phyloP scores from a whole-genome alignment of 1,284 basidiomycete species.

The Pholiota adiposa region DNA sequence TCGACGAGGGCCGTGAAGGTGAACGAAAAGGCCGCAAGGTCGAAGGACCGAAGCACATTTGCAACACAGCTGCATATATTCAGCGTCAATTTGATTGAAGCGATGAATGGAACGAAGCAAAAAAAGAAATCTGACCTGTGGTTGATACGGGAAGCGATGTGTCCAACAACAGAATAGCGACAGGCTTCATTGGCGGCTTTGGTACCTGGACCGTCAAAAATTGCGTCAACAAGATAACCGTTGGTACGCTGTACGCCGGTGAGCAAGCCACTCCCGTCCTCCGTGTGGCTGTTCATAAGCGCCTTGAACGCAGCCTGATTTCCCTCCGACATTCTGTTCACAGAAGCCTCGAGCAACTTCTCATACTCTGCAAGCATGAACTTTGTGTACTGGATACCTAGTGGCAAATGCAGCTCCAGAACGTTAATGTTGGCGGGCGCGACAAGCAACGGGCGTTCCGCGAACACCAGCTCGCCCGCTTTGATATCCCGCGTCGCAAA shows the following conservation, averaged over 20 bases:
- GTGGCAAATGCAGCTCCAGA: background rate
- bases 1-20: conserved; percentile 31
- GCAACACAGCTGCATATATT: conserved; percentile 37
- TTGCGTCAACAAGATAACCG: conserved; percentile 17
- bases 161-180: conserved; percentile 12
- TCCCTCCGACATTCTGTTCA: conserved; percentile 28
- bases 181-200: background rate
- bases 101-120: background rate
- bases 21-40: conserved; percentile 32
- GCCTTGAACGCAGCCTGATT: conserved; percentile 28
- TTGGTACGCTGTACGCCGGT: conserved; percentile 32
- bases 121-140: conserved; percentile 12
- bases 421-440: background rate
- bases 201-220: conserved; percentile 10
- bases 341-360: conserved; percentile 6
- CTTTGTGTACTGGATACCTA: background rate
- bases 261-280: conserved; percentile 32
- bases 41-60: conserved; percentile 30
- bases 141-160: conserved; percentile 21
- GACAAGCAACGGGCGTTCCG: conserved; percentile 36
- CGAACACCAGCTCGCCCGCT: conserved; percentile 35
- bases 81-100: no score
- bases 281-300: conserved; percentile 29
- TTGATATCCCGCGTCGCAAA: conserved; percentile 31
- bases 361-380: conserved; percentile 10